Evolutionary conservation across 768 basidiomycete species (phyloP).

Genomic region (Fomitopsis pulvina): DNA sequence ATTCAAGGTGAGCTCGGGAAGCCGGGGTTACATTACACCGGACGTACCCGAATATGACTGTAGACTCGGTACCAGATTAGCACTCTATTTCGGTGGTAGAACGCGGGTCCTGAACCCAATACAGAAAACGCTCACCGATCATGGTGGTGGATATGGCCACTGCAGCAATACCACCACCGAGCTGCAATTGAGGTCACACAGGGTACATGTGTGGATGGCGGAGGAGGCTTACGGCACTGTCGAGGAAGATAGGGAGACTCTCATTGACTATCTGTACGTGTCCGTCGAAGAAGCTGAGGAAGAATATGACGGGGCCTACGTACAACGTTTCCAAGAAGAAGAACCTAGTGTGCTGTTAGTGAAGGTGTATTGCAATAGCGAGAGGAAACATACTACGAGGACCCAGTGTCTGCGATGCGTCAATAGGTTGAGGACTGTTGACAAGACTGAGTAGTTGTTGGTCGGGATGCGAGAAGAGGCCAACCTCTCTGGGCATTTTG

Average conservation of each 20-base stretch:
- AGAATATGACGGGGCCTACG: conserved; percentile 17
- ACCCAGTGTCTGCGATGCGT: conserved; percentile 70
- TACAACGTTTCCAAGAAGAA: conserved; percentile 86
- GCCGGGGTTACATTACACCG: not conserved
- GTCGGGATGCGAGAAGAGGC: not conserved
- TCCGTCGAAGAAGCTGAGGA: not conserved
- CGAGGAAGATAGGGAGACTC: conserved; percentile 77
- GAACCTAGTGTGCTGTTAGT: conserved; percentile 48
- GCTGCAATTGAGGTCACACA: conserved; percentile 16
- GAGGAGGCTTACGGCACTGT: conserved; percentile 46
- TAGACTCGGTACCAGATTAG: conserved; percentile 1
- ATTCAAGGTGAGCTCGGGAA: not conserved
- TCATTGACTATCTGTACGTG: conserved; percentile 64
- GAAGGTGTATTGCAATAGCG: not conserved
- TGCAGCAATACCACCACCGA: conserved; percentile 70
- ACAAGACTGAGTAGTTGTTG: not conserved
- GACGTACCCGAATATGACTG: conserved; percentile 78
- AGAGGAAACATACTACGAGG: conserved; percentile 56
- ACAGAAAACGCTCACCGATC: conserved; percentile 41
- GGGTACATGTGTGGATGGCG: not conserved
- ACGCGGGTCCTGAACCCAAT: not conserved
- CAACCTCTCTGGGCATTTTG: conserved; percentile 65
- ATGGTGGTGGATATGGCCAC: conserved; percentile 72
- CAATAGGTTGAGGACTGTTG: conserved; percentile 40
- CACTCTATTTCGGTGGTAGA: not conserved